Base-by-base conservation (phyloP, 169 alveolate genomes). In the Plasmodium adleri region DNA sequence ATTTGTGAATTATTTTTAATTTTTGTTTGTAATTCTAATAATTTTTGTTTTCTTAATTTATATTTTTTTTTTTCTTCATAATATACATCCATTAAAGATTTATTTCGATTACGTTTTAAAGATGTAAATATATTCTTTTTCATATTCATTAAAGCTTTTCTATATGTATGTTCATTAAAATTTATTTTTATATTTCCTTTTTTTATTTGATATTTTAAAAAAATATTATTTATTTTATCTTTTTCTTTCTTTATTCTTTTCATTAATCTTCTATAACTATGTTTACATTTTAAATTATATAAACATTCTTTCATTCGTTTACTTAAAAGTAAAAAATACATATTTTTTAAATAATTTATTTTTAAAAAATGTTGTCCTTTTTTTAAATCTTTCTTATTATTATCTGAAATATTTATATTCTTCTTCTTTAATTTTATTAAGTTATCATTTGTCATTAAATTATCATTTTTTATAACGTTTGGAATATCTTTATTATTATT, bases 31-130 rank as follows among this genome's bases (percentile, higher is more conserved):
- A 54, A 32, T 80, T 80, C 59, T 4, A 52, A 58, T 62, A 80
- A 24, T 72, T 80, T 80, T 49, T 80, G 45, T 72, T 80, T 80
- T 56, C 90, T 56, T 80, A 80, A 10, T 68, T 80, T 80, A 66
- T 80, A 80, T 80, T 80, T 80, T 54, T 8, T 43, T 80, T 80
- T 80, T 56, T 80, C 90, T 49, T 80, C 90, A 39, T 80, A 67
- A 50, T 80, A 80, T 43, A 80, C 70, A 43, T 80, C 90, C 24
- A 80, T 68, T 12, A 80, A 4, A 8, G 83, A 80, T 43, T 50
- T 80, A 39, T 80, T 52, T 10, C 47, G 67, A 28, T 80, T 68
- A 49, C 76, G 67, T 80, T 67, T 80, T 80, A 80, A 22, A 54
- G 58, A 47, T 7, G 43, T 71, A 39, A 45, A 80, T 6, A 80